phyloP scores from a whole-genome alignment of 306 rosid genomes.

The Glycine latifolia region DNA sequence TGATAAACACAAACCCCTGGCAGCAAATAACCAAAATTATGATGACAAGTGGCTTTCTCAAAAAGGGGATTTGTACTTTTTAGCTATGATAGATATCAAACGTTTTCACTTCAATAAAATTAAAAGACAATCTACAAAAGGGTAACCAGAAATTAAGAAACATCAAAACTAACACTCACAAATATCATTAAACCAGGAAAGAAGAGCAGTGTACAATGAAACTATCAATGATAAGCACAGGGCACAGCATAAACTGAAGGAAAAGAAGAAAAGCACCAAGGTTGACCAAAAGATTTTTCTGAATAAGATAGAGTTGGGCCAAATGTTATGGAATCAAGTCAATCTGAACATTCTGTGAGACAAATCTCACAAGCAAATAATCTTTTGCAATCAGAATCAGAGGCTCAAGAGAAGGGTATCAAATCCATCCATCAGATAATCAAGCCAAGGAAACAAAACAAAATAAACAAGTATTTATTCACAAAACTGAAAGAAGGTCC shows the following conservation, averaged over 20 bases:
- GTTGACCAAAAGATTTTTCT: constrained; percentile 6
- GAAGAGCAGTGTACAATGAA: background rate
- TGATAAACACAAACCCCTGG: background rate
- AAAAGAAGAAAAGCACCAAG: background rate
- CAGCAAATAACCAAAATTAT: background rate
- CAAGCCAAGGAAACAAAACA: constrained; percentile 1
- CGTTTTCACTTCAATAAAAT: background rate
- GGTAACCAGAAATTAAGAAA: constrained; percentile 14
- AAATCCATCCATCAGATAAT: constrained; percentile 41
- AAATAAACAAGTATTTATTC: background rate
- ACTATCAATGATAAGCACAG: background rate
- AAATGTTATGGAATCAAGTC: background rate
- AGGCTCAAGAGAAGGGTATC: constrained; percentile 37
- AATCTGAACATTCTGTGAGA: constrained; percentile 23
- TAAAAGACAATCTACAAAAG: constrained; percentile 10
- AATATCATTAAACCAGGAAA: constrained; percentile 30
- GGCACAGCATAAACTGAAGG: constrained; percentile 1
- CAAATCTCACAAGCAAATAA: constrained; percentile 36
- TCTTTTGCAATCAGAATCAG: constrained; percentile 41
- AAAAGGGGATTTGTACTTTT: background rate
- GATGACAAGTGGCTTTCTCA: background rate
- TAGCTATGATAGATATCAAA: background rate
- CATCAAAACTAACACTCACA: background rate
- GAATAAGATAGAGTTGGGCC: constrained; percentile 1
- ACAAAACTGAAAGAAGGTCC: constrained; percentile 19